A percentile compares a stretch with the other conserved stretches of the same genome.
Conservation (phyloP, 176 grass and related monocot genomes). For the Bolboschoenus planiculmis region DNA sequence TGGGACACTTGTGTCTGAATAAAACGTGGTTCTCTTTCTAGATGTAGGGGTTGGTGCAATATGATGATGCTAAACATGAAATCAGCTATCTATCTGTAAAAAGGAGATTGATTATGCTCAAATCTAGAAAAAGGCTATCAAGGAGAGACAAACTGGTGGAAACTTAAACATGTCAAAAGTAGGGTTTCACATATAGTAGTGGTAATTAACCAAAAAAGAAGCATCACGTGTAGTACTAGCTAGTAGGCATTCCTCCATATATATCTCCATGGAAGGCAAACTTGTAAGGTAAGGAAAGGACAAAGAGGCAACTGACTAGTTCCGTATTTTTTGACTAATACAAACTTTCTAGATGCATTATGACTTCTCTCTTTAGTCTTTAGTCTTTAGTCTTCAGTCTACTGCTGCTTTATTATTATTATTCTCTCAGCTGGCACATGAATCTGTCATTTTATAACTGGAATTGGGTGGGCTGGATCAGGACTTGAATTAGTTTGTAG, state of each 20-base stretch:
- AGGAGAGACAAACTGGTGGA: conserved; percentile 7
- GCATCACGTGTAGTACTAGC: neutral
- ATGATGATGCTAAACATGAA: neutral
- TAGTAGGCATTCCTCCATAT: neutral
- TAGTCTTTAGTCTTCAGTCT: too few species aligned
- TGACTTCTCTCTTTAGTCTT: neutral
- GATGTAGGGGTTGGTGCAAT: neutral
- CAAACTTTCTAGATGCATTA: conserved; percentile 23
- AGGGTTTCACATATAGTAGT: neutral
- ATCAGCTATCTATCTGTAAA: neutral
- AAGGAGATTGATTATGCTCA: neutral
- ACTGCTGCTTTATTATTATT: neutral
- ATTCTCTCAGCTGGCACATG: neutral
- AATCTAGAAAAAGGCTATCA: neutral
- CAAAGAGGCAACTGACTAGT: neutral
- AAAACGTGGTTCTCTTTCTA: neutral
- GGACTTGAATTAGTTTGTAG: neutral
- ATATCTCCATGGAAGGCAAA: conserved; percentile 7
- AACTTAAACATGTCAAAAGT: neutral
- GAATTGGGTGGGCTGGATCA: neutral
- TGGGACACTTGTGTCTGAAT: neutral
- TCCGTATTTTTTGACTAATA: conserved; percentile 11
- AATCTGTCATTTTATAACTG: neutral
- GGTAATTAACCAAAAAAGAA: neutral
- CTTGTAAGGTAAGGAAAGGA: conserved; percentile 22